These are phyloP conservation scores for Rhodotorula sp. DNA, from an alignment of 1,284 basidiomycete genomes.

Conservation along the genomic window DNA sequence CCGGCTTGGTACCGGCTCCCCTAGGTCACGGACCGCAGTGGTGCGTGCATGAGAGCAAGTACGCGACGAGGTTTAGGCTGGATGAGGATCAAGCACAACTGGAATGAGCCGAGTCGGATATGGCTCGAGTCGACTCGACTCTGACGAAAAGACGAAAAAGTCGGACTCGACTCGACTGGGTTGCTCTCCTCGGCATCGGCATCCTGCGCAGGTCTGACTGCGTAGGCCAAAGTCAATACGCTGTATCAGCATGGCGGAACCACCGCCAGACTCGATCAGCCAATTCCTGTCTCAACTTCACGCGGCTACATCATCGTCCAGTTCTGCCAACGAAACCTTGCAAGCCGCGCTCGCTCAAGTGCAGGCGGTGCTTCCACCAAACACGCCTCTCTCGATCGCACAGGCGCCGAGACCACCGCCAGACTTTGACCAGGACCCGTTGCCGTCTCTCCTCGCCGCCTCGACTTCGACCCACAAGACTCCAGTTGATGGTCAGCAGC, in stretches of 20 bases:
- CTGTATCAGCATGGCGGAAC: neutral
- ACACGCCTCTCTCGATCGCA: neutral
- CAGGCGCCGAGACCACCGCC: neutral
- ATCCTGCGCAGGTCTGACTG: too few species aligned
- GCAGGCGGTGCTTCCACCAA: constrained; percentile 3
- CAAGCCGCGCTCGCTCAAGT: constrained; percentile 3
- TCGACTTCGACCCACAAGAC: neutral
- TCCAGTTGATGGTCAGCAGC: neutral
- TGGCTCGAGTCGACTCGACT: too few species aligned
- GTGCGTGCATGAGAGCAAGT: too few species aligned
- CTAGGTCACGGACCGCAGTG: too few species aligned
- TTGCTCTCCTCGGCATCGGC: too few species aligned
- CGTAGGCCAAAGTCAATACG: too few species aligned
- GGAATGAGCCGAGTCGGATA: too few species aligned
- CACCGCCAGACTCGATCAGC: neutral
- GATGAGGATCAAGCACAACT: too few species aligned
- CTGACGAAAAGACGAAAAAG: too few species aligned
- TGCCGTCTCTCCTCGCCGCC: constrained; percentile 12
- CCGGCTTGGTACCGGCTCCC: too few species aligned
- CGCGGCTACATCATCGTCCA: neutral
- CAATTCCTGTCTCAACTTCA: neutral
- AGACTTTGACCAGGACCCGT: constrained; percentile 15
- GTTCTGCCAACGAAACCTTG: neutral
- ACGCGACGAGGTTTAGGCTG: too few species aligned
- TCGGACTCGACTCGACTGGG: too few species aligned